These are phyloP conservation scores for Candida verbasci DNA, from an alignment of 805 yeast species.

Conservation along the genomic window DNA sequence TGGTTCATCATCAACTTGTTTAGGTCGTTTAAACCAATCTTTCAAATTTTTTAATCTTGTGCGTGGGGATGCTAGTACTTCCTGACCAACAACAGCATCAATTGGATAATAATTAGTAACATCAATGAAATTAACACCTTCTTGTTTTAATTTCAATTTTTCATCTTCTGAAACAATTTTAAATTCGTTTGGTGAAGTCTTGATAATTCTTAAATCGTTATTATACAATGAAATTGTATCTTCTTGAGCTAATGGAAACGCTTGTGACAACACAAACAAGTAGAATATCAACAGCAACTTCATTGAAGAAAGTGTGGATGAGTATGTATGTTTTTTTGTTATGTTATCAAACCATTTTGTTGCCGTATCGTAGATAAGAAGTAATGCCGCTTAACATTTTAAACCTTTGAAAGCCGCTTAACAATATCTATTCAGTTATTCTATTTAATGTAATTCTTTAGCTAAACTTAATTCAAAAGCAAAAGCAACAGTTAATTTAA, in stretches of 20 bases:
- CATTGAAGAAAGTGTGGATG: not conserved
- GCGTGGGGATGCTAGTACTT: conserved; percentile 10
- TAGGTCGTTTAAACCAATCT: not conserved
- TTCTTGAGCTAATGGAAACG: not conserved
- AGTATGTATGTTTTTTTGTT: too few relatives aligned
- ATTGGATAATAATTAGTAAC: conserved; percentile 45
- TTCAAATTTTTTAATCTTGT: not conserved
- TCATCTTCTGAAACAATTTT: conserved; percentile 28
- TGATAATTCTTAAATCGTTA: conserved; percentile 20
- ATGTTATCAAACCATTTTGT: not conserved
- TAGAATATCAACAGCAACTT: not conserved
- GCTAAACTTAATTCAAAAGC: conserved; percentile 62
- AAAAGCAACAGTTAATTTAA: conserved; percentile 69
- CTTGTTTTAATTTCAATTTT: conserved; percentile 28
- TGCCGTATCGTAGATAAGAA: conserved; percentile 3
- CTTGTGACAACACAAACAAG: not conserved
- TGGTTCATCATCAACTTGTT: not conserved
- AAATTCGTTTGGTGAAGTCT: conserved; percentile 27
- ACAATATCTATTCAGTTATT: too few relatives aligned
- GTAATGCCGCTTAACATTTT: not conserved
- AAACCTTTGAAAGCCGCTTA: not conserved
- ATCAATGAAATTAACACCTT: conserved; percentile 57
- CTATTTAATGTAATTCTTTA: conserved; percentile 9
- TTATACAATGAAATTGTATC: not conserved
- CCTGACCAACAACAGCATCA: conserved; percentile 25